Percentiles rank a stretch among this genome's conserved stretches.
These are phyloP conservation scores for Claviceps purpurea DNA, from an alignment of 2,329 filamentous ascomycete genomes.

Conservation along the genomic window DNA sequence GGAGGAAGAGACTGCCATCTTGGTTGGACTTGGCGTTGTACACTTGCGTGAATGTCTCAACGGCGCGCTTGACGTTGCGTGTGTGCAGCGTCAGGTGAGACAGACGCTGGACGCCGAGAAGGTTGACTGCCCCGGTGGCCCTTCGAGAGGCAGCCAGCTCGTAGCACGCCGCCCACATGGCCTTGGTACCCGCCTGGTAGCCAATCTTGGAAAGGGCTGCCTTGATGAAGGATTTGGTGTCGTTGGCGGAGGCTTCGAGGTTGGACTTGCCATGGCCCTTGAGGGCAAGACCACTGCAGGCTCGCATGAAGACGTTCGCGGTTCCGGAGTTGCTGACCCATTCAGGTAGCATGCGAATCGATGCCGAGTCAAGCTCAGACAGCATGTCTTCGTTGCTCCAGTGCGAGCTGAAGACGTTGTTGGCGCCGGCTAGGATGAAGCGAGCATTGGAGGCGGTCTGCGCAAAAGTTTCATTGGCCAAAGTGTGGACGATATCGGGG, in stretches of 20 bases:
- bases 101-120: background rate
- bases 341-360: background rate
- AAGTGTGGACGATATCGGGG: background rate
- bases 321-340: conserved; percentile 1
- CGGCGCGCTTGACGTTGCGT: background rate
- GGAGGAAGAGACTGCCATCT: background rate
- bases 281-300: background rate
- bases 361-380: background rate
- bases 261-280: background rate
- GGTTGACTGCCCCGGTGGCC: background rate
- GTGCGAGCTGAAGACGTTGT: background rate
- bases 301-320: background rate
- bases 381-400: background rate
- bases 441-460: background rate
- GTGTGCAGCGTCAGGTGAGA: background rate
- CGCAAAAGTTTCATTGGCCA: background rate
- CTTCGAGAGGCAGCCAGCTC: background rate
- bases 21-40: background rate
- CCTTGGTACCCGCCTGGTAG: background rate
- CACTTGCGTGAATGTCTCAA: background rate
- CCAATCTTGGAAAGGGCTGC: background rate
- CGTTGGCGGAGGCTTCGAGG: background rate
- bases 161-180: background rate
- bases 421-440: background rate
- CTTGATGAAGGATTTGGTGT: background rate